Conservation (phyloP, 345 rosid species). For the Syzygium aromaticum region DNA sequence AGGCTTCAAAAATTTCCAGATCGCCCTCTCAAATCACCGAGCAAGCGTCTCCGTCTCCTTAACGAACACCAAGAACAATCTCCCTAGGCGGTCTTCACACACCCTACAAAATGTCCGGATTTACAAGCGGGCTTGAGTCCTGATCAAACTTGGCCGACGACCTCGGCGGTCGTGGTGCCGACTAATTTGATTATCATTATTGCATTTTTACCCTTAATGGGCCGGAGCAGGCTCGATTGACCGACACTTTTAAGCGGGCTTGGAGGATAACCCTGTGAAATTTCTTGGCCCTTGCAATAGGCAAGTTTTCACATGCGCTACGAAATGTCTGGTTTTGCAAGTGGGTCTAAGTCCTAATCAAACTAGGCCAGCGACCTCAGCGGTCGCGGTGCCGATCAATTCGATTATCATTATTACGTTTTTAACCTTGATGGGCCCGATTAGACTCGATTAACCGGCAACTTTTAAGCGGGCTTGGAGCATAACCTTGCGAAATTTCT, state of each 20-base stretch:
- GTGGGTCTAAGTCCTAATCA: not conserved
- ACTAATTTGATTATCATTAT: not conserved
- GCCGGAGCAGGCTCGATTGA: not conserved
- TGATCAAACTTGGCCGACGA: not conserved
- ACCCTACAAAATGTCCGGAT: not conserved
- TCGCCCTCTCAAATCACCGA: not conserved
- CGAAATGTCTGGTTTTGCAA: not conserved
- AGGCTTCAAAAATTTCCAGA: not conserved
- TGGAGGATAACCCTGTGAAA: not conserved
- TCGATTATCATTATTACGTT: too few species aligned
- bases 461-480: not conserved
- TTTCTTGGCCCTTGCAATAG: not conserved
- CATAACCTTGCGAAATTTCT: not conserved
- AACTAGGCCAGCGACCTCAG: not conserved
- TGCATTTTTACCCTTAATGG: not conserved
- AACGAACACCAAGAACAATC: not conserved
- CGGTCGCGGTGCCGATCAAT: not conserved
- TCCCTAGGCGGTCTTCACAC: not conserved
- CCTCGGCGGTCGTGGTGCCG: not conserved
- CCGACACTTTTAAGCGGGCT: not conserved
- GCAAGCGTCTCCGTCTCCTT: not conserved
- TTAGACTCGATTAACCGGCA: not conserved
- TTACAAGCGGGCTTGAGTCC: not conserved
- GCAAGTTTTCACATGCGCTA: not conserved
- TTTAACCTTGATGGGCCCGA: not conserved